Base-by-base conservation (phyloP, 768 basidiomycete genomes). In the Trametes cubensis region DNA sequence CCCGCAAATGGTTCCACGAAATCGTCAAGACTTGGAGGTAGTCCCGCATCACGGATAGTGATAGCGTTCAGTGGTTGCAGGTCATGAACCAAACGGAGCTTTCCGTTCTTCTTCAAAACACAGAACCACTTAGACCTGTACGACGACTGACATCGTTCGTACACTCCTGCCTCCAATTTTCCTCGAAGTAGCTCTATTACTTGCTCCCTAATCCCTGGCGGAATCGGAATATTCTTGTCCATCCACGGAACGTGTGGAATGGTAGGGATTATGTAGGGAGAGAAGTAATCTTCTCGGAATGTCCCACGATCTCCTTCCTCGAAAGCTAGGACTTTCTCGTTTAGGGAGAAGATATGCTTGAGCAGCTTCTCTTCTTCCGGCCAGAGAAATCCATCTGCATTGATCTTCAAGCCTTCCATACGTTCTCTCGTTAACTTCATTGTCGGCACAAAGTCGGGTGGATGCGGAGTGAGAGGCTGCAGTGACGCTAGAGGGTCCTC, bases 81-180 rank as follows among this genome's bases (percentile, higher is more conserved):
- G 46, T 76, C 72, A 51, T 79, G 78, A 0, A 82, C 77, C 2
- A 78, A 66, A 6, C 74, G 56, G 0, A 70, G 56, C 3, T 58
- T 63, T 4, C 70, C 76, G 61, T 63, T 72, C 47, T 77, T 76
- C 63, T 80, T 80, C 0, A 72, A 26, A 0, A 80, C 76, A 21
- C 68, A 71, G 51, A 81, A 80, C 78, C 77, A 79, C 2, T 68
- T 44, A 0, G 74, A 74, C 4, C 73, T 62, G 51, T 80, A 81
- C 0, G 74, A 73, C 0, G 74, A 73, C 7, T 75, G 41, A 28
- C 28, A 28, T 28, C 28, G 28, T 28, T 28, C 28, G 28, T 28
- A 28, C 28, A 28, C 28, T 28, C 28, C 28, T 28, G 28, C 28
- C 28, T 28, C 28, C 28, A 28, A 28, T 28, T 28, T 28, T 28